Percentiles rank a stretch among this genome's conserved stretches.
Conservation (phyloP, 129 eudicot genomes). For the Arctium minus region DNA sequence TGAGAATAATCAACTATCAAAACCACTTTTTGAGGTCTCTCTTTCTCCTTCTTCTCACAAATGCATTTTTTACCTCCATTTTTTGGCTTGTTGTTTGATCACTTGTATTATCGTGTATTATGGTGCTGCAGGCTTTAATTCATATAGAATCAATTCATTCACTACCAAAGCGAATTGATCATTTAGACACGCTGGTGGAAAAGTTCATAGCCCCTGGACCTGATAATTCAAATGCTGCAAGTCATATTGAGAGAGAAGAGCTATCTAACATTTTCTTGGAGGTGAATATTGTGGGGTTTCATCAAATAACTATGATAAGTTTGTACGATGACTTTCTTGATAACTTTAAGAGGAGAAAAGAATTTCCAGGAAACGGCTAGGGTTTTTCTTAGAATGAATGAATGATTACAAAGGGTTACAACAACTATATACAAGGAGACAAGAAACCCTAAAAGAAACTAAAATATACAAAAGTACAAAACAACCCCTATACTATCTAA, state of each 20-base stretch:
- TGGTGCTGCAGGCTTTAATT: conserved; percentile 67
- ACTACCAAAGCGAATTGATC: conserved; percentile 64
- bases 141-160: conserved; percentile 82
- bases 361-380: too few species aligned
- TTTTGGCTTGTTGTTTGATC: neutral
- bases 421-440: too few species aligned
- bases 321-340: neutral
- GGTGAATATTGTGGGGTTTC: conserved; percentile 38
- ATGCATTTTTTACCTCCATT: neutral
- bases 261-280: conserved; percentile 87
- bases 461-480: too few species aligned
- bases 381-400: too few species aligned
- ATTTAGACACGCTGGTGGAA: conserved; percentile 74
- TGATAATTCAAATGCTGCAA: conserved; percentile 57
- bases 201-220: conserved; percentile 61
- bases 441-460: too few species aligned
- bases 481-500: too few species aligned
- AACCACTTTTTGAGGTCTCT: conserved; percentile 90
- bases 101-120: conserved; percentile 2
- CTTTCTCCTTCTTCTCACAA: conserved; percentile 10
- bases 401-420: too few species aligned
- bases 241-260: conserved; percentile 78
- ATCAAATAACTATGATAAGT: neutral
- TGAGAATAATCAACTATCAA: conserved; percentile 70
- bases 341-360: too few species aligned